Conservation (phyloP, 148 eudicot genomes). For the Arbutus unedo region DNA sequence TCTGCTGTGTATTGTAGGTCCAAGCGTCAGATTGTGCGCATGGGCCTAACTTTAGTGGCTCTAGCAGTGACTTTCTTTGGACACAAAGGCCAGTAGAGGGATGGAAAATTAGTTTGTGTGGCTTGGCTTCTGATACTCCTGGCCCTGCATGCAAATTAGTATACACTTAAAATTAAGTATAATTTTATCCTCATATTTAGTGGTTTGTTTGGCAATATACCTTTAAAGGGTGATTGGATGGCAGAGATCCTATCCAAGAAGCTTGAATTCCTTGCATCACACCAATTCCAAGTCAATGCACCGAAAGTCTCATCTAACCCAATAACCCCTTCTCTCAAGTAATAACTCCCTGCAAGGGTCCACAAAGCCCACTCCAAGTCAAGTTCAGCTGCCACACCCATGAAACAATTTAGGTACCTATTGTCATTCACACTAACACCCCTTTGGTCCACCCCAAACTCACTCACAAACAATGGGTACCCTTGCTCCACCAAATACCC, state of each 20-base stretch:
- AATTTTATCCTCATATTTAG: not conserved
- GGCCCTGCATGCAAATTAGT: slow-evolving; percentile 51
- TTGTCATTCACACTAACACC: slow-evolving; percentile 68
- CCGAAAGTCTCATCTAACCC: slow-evolving; percentile 75
- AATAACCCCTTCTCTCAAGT: slow-evolving; percentile 54
- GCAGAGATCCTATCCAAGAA: slow-evolving; percentile 56
- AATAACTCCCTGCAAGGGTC: slow-evolving; percentile 81
- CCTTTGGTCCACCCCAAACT: slow-evolving; percentile 73
- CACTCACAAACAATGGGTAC: slow-evolving; percentile 80
- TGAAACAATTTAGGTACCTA: slow-evolving; percentile 70
- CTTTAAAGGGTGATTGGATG: slow-evolving; percentile 68
- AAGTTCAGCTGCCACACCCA: slow-evolving; percentile 64
- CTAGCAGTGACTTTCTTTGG: slow-evolving; percentile 25
- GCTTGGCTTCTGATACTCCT: slow-evolving; percentile 20
- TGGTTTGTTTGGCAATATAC: slow-evolving; percentile 30
- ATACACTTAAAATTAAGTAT: not conserved
- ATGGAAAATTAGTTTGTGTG: slow-evolving; percentile 61
- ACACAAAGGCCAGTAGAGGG: slow-evolving; percentile 78
- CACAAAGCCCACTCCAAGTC: slow-evolving; percentile 90
- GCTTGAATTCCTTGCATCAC: slow-evolving; percentile 45
- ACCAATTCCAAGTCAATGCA: slow-evolving; percentile 54
- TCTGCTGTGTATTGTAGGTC: slow-evolving; percentile 40
- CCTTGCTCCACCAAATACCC: slow-evolving; percentile 60
- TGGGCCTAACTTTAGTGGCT: slow-evolving; percentile 49
- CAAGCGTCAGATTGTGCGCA: slow-evolving; percentile 57